phyloP scores from a whole-genome alignment of 805 yeast species.

The Wickerhamiella occidentalis region DNA sequence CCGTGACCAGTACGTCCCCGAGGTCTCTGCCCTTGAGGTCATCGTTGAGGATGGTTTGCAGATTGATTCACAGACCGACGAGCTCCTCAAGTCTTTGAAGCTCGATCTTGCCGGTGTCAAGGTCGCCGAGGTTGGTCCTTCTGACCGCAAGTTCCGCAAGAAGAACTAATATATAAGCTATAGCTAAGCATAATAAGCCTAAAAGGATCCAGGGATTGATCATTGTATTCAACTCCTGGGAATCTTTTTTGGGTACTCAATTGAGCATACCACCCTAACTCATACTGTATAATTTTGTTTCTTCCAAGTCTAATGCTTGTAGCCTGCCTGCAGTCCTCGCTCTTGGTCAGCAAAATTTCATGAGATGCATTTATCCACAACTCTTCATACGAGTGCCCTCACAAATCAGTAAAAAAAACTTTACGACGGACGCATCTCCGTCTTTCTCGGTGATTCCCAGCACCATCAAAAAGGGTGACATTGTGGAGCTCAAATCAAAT shows the following conservation, averaged over 20 bases:
- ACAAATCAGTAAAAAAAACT: background rate
- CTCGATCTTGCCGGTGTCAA: slow-evolving; percentile 31
- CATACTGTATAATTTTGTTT: too few relatives aligned
- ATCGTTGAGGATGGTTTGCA: slow-evolving; percentile 90
- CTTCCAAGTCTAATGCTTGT: too few relatives aligned
- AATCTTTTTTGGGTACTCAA: too few relatives aligned
- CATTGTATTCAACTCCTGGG: too few relatives aligned
- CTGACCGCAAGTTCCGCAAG: slow-evolving; percentile 26
- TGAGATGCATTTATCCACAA: background rate
- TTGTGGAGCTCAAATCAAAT: slow-evolving; percentile 15
- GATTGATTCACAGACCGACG: slow-evolving; percentile 95
- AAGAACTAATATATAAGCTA: slow-evolving; percentile 18
- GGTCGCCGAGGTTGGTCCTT: slow-evolving; percentile 39
- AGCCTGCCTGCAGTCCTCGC: background rate
- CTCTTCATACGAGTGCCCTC: background rate
- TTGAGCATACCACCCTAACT: too few relatives aligned
- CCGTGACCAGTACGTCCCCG: slow-evolving; percentile 99
- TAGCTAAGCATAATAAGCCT: slow-evolving; percentile 4
- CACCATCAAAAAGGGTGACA: slow-evolving; percentile 17
- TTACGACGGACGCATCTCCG: background rate
- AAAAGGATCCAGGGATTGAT: background rate
- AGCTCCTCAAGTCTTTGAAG: slow-evolving; percentile 87
- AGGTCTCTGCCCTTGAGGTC: slow-evolving; percentile 98
- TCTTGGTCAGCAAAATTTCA: background rate
- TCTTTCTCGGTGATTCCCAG: slow-evolving; percentile 9